phyloP scores from a whole-genome alignment of 1,284 basidiomycete genomes.

The Fistulinella cinereoalba region DNA sequence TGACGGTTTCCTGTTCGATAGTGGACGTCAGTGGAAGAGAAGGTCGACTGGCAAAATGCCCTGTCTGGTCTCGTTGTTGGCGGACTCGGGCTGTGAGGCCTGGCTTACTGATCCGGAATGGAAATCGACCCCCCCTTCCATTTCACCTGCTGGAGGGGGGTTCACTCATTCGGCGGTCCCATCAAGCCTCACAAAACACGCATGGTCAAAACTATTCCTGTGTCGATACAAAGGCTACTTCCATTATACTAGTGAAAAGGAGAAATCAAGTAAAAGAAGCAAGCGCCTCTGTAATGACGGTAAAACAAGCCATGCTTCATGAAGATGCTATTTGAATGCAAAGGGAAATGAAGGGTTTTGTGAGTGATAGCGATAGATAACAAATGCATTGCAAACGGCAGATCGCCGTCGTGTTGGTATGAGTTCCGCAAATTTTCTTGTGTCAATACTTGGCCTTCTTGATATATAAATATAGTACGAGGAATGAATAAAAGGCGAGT shows the following conservation, averaged over 20 bases:
- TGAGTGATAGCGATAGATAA: conserved; percentile 34
- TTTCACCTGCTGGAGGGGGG: conserved; percentile 20
- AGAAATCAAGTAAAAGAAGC: background rate
- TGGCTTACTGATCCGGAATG: conserved; percentile 20
- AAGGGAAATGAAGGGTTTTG: conserved; percentile 23
- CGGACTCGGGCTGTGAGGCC: conserved; percentile 29
- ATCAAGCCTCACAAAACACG: conserved; percentile 3
- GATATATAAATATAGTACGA: conserved; percentile 40
- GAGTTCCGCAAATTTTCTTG: conserved; percentile 35
- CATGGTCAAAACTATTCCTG: no score
- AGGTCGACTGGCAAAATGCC: conserved; percentile 9
- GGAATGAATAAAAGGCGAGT: conserved; percentile 32
- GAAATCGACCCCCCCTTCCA: conserved; percentile 32
- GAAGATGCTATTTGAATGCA: conserved; percentile 28
- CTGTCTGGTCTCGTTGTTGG: conserved; percentile 24
- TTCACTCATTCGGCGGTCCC: conserved; percentile 4
- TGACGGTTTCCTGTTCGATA: conserved; percentile 15
- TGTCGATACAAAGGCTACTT: conserved; percentile 1
- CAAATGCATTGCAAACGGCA: conserved; percentile 33
- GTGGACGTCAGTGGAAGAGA: conserved; percentile 22
- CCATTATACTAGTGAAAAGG: conserved; percentile 14
- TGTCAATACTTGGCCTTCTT: conserved; percentile 30
- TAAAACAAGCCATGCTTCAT: conserved; percentile 23
- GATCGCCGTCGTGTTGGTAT: conserved; percentile 33
- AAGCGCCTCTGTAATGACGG: conserved; percentile 16